phyloP scores from a whole-genome alignment of 83 land plant species.

The Picea abies region DNA sequence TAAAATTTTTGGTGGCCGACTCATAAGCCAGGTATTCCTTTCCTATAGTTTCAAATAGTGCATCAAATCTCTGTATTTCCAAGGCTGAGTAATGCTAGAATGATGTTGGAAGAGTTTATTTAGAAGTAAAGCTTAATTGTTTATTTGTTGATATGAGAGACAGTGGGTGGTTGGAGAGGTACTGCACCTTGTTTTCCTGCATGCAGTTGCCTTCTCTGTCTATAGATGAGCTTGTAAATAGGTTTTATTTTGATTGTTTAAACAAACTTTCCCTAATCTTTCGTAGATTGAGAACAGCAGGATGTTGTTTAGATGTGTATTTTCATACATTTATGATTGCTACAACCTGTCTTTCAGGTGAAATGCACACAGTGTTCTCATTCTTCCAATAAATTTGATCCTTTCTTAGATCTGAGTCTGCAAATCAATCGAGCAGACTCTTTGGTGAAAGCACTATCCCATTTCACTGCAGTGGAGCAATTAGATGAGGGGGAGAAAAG shows the following conservation, averaged over 20 bases:
- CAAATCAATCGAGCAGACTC: slow-evolving; percentile 89
- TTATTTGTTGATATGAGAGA: background rate
- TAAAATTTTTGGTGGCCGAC: slow-evolving; percentile 93
- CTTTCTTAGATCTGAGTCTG: slow-evolving; percentile 91
- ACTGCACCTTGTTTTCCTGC: no score
- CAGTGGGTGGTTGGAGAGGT: no score
- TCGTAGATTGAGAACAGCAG: background rate
- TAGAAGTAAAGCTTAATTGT: background rate
- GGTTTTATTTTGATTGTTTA: background rate
- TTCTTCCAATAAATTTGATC: slow-evolving; percentile 86
- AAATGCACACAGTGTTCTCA: slow-evolving; percentile 82
- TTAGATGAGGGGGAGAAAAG: slow-evolving; percentile 90
- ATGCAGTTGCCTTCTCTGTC: background rate
- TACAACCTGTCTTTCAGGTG: slow-evolving; percentile 53
- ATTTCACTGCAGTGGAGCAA: slow-evolving; percentile 80
- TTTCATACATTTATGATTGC: background rate
- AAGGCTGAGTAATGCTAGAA: background rate
- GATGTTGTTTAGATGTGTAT: background rate
- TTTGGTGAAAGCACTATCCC: slow-evolving; percentile 80
- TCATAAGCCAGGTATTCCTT: slow-evolving; percentile 81
- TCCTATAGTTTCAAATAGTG: background rate
- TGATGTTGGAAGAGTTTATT: slow-evolving; percentile 1
- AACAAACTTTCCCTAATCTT: background rate
- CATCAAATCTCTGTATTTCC: background rate
- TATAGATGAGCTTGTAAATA: background rate